Base-by-base conservation (phyloP, 148 eudicot species). In the Silene uniflora region DNA sequence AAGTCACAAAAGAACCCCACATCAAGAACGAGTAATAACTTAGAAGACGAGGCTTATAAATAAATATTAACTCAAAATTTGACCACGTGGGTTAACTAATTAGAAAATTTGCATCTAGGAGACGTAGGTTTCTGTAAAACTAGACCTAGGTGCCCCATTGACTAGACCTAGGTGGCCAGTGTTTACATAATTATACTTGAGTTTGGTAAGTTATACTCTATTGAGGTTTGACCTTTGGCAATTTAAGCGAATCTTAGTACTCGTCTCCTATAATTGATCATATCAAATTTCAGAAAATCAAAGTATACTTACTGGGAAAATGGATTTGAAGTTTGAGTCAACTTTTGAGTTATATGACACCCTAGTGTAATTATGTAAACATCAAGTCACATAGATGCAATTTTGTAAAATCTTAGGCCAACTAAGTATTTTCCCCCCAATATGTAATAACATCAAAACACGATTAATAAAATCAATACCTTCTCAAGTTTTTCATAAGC, bases 401-500 rank as follows among this genome's bases (percentile, higher is more conserved):
- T 14, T 52, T 52, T 52, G 56, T 52, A 52, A 12, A 52, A 52
- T 52, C 4, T 52, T 12, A 52, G 56, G 16, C 56, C 56, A 52
- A 4, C 56, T 16, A 52, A 52, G 56, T 52, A 52, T 52, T 7
- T 39, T 39, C 1, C 44, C 44, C 10, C 44, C 44, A 7, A 6
- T 6, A 64, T 25, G n/a, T 1, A 4, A 4, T 24, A 52, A 29
- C 59, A 29, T 62, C 5, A 19, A 60, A 62, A 23, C n/a, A 73
- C 14, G 27, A 59, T n/a, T 59, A 32, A 4, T 54, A 22, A 55
- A 66, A 63, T 79, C 62, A 80, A 78, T 71, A 94, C 98, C 98
- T 94, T 91, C 86, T 90, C 87, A 71, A 94, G 97, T 77, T 91
- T 94, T 21, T 94, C 93, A 73, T 94, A 94, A 60, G 96, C 84